phyloP scores from a whole-genome alignment of 139 green algal species.

The Raphidocelis subcapitata region DNA sequence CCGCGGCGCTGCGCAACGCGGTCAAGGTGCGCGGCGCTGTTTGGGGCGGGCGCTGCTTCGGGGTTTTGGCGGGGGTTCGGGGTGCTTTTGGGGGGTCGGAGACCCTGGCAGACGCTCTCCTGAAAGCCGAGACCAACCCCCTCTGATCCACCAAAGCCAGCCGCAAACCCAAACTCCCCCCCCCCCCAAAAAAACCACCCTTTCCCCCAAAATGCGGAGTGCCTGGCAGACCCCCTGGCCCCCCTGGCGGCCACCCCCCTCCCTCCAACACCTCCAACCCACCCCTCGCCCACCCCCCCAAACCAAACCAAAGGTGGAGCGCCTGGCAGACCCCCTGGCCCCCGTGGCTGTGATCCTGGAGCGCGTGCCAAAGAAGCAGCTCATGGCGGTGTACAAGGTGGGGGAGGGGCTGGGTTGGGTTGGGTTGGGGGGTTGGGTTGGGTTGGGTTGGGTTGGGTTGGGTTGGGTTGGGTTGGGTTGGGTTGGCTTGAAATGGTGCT shows the following conservation, averaged over 20 bases:
- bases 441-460: no score
- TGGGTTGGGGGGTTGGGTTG: no score
- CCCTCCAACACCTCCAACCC: neutral
- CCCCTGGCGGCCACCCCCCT: neutral
- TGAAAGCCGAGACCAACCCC: no score
- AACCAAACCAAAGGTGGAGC: conserved; percentile 77
- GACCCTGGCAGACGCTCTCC: no score
- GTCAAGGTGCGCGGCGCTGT: conserved; percentile 65
- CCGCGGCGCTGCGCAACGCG: conserved; percentile 82
- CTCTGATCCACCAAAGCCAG: no score
- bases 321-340: conserved; percentile 71
- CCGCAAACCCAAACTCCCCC: no score
- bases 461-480: no score
- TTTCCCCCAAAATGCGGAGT: no score
- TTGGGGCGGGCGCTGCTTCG: neutral
- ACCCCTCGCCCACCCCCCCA: no score
- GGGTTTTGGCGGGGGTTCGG: neutral
- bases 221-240: neutral
- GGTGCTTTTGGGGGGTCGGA: neutral
- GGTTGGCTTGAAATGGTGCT: no score
- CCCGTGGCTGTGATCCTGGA: conserved; percentile 84
- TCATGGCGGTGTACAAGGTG: conserved; percentile 92
- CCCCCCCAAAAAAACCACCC: no score
- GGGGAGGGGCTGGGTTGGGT: no score
- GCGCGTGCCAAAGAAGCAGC: conserved; percentile 76